phyloP scores from a whole-genome alignment of 2,329 filamentous ascomycete species.

The Exserohilum turcica region DNA sequence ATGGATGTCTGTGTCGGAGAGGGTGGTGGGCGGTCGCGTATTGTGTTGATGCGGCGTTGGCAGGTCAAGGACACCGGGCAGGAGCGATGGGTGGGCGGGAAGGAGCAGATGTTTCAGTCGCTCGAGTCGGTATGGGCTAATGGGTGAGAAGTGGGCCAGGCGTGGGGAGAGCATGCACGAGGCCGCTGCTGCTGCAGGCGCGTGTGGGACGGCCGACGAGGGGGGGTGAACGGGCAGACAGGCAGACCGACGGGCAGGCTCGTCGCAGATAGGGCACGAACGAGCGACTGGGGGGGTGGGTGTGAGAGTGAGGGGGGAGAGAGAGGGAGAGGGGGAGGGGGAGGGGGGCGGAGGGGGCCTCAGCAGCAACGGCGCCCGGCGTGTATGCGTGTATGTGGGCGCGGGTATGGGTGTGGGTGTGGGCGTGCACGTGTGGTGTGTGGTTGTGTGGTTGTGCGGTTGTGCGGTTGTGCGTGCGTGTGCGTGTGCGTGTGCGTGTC shows the following conservation, averaged over 20 bases:
- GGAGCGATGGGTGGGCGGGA: slow-evolving; percentile 25
- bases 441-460: not conserved
- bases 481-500: not conserved
- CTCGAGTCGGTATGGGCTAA: slow-evolving; percentile 10
- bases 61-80: slow-evolving; percentile 14
- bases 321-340: not conserved
- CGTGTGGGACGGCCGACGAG: not conserved
- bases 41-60: not conserved
- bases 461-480: not conserved
- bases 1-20: not conserved
- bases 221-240: not conserved
- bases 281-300: not conserved
- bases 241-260: not conserved
- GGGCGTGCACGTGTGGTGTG: not conserved
- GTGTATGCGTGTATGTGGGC: not conserved
- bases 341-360: not conserved
- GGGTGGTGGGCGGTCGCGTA: not conserved
- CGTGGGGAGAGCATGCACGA: slow-evolving; percentile 8
- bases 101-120: slow-evolving; percentile 32
- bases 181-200: slow-evolving; percentile 1
- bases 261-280: not conserved
- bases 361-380: not conserved
- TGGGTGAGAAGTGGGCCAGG: slow-evolving; percentile 2
- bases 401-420: not conserved
- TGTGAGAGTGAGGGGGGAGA: not conserved